Evolutionary conservation across 2,329 filamentous ascomycete species (phyloP).

Genomic region (Tolypocladium nubicola): DNA sequence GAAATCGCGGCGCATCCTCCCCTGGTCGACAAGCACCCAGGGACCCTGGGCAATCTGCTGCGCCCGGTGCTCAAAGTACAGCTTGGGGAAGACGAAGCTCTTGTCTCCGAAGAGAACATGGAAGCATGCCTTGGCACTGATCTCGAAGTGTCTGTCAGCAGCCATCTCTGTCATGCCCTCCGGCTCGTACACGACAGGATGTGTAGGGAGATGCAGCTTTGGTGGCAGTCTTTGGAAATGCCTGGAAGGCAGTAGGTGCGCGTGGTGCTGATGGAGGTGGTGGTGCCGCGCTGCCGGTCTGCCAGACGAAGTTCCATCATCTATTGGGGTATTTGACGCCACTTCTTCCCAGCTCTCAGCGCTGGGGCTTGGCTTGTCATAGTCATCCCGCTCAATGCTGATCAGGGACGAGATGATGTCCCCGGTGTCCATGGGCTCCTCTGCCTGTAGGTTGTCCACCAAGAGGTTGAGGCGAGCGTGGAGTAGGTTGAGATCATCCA

Average conservation of each 20-base stretch:
- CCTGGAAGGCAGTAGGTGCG: constrained; percentile 21
- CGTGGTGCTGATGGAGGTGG: constrained; percentile 8
- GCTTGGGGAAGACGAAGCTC: constrained; percentile 82
- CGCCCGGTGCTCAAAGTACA: constrained; percentile 75
- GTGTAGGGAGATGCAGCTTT: constrained; percentile 73
- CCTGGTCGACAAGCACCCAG: constrained; percentile 64
- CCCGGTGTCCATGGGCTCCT: constrained; percentile 57
- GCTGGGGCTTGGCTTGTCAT: constrained; percentile 53
- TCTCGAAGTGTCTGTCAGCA: constrained; percentile 73
- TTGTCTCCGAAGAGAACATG: constrained; percentile 96
- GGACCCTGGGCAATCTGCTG: constrained; percentile 76
- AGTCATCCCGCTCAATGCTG: constrained; percentile 58
- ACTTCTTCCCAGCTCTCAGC: constrained; percentile 89
- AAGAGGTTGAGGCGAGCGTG: constrained; percentile 78
- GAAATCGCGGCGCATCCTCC: constrained; percentile 67
- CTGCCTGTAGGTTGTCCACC: constrained; percentile 67
- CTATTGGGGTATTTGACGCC: constrained; percentile 49
- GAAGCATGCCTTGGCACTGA: constrained; percentile 89
- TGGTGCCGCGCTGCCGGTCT: constrained; percentile 21
- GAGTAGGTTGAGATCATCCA: constrained; percentile 75
- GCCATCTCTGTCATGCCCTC: constrained; percentile 67
- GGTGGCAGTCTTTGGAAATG: constrained; percentile 32
- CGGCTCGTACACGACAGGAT: constrained; percentile 76
- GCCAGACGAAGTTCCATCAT: constrained; percentile 34
- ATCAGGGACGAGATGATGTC: constrained; percentile 62